Percentiles rank a stretch among this genome's conserved stretches.
These are phyloP conservation scores for Penicillium fimorum DNA, from an alignment of 495 filamentous ascomycete genomes.

Conservation along the genomic window DNA sequence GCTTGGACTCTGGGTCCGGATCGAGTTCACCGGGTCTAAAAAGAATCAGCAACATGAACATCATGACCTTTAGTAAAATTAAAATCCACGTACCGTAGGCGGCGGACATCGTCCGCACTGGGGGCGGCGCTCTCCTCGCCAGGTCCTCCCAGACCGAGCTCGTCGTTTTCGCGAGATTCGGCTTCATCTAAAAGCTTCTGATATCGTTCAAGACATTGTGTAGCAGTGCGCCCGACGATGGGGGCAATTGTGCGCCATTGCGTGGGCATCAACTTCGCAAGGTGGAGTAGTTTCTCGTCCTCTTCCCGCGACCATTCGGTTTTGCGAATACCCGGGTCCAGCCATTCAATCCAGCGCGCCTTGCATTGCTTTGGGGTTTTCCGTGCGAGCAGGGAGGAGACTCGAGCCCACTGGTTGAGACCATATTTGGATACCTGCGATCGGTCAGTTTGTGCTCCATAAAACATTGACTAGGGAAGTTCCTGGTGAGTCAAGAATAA, in stretches of 20 bases:
- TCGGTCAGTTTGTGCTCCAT: constrained; percentile 20
- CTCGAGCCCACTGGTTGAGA: constrained; percentile 98
- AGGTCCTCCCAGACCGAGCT: constrained; percentile 83
- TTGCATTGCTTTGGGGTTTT: constrained; percentile 99
- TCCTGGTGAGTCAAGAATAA: constrained; percentile 3
- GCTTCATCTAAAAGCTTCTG: constrained; percentile 96
- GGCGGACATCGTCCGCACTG: constrained; percentile 89
- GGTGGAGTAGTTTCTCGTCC: constrained; percentile 92
- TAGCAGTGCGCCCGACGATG: constrained; percentile 93
- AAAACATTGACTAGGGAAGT: background rate
- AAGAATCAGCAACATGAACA: constrained; percentile 21
- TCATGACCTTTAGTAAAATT: background rate
- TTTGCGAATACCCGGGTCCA: constrained; percentile 95
- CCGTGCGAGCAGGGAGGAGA: constrained; percentile 92
- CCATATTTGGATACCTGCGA: constrained; percentile 86
- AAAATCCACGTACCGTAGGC: constrained; percentile 54
- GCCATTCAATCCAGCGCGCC: constrained; percentile 96
- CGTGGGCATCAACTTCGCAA: constrained; percentile 98
- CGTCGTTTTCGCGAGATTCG: constrained; percentile 80
- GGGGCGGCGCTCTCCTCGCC: constrained; percentile 87
- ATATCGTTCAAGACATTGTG: constrained; percentile 94
- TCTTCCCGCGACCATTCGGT: constrained; percentile 99
- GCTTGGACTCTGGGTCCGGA: constrained; percentile 93
- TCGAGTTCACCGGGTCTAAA: constrained; percentile 84
- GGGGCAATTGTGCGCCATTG: constrained; percentile 99